Percentiles rank a stretch among this genome's conserved stretches.
These are phyloP conservation scores for Sugiyamaella castrensis DNA, from an alignment of 1,139 yeast species.

Conservation along the genomic window DNA sequence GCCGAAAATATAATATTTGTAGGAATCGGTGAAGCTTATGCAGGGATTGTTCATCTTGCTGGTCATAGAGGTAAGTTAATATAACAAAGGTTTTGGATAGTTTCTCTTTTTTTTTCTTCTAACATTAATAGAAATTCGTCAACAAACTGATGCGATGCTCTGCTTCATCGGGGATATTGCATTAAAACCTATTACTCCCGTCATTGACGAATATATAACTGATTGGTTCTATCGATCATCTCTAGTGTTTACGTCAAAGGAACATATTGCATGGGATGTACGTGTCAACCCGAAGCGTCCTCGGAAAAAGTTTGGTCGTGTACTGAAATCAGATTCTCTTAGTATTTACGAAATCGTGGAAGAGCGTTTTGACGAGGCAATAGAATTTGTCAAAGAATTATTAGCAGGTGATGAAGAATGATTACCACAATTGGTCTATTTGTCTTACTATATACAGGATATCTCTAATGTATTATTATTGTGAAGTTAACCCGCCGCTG, in stretches of 20 bases:
- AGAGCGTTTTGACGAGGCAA: constrained; percentile 81
- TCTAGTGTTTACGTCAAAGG: constrained; percentile 69
- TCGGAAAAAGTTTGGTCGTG: constrained; percentile 87
- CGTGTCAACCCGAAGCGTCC: constrained; percentile 64
- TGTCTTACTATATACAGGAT: background rate
- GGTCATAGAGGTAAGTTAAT: constrained; percentile 57
- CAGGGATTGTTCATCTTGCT: constrained; percentile 79
- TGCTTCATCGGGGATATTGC: constrained; percentile 64
- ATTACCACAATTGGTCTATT: background rate
- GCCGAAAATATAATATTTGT: constrained; percentile 71
- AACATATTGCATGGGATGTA: constrained; percentile 73
- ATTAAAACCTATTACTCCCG: constrained; percentile 74
- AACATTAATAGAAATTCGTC: constrained; percentile 43
- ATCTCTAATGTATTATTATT: background rate
- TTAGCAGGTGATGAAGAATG: constrained; percentile 44
- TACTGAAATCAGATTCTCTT: constrained; percentile 61
- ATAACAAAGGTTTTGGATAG: background rate
- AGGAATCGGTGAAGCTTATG: constrained; percentile 88
- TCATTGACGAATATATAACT: constrained; percentile 81
- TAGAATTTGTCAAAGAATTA: constrained; percentile 77
- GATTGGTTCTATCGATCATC: constrained; percentile 93
- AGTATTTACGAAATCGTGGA: constrained; percentile 74
- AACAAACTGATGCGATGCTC: constrained; percentile 70
- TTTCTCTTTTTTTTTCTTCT: background rate
- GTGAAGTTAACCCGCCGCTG: too few relatives aligned